phyloP scores from a whole-genome alignment of 148 eudicot genomes.

The Euryodendron excelsum region DNA sequence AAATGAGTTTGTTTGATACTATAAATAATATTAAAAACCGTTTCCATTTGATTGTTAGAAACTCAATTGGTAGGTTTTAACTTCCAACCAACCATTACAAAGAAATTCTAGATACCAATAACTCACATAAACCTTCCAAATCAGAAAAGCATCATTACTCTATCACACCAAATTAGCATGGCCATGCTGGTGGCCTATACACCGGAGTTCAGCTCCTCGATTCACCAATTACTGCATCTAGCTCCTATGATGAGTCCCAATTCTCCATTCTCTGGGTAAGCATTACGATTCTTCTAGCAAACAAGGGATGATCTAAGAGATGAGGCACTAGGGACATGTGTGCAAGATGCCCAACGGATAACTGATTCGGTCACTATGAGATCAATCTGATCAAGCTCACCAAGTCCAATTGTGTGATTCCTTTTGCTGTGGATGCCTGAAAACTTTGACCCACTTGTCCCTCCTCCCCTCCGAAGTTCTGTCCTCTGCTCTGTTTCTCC shows the following conservation, averaged over 20 bases:
- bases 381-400: conserved; percentile 60
- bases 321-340: conserved; percentile 50
- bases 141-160: conserved; percentile 16
- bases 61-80: neutral
- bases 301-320: conserved; percentile 68
- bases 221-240: neutral
- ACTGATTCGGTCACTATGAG: conserved; percentile 58
- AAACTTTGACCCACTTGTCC: conserved; percentile 21
- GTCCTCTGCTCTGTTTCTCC: conserved; percentile 36
- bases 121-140: neutral
- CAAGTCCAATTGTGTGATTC: conserved; percentile 64
- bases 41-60: neutral
- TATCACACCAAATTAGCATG: neutral
- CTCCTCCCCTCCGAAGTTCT: conserved; percentile 31
- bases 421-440: conserved; percentile 51
- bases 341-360: conserved; percentile 77
- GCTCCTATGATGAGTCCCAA: neutral
- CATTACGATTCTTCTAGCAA: conserved; percentile 36
- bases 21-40: too few species aligned
- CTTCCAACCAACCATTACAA: neutral
- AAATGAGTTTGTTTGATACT: too few species aligned
- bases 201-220: conserved; percentile 10
- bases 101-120: too few species aligned
- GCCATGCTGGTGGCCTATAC: neutral
- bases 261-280: neutral